Base-by-base conservation (phyloP, 2,329 filamentous ascomycete species). In the Dactylellina cionopaga region DNA sequence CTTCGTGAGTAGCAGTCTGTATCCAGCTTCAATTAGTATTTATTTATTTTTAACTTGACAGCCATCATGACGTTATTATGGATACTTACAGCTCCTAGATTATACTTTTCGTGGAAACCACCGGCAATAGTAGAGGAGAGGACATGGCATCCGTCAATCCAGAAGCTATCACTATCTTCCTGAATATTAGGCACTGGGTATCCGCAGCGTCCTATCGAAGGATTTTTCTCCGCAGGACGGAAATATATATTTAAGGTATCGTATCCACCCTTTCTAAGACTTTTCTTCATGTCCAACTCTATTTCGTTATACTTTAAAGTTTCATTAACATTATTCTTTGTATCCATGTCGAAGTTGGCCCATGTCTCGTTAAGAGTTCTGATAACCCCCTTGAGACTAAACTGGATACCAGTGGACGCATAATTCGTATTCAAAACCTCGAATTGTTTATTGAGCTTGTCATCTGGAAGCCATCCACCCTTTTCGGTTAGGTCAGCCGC, bases 311-410 rank as follows among this genome's bases (percentile, higher is more conserved):
- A n/a, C n/a, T n/a, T n/a, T n/a, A n/a, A n/a, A 43, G 74, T 52
- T 75, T 82, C 83, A 11, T 68, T 75, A n/a, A n/a, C n/a, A n/a
- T n/a, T n/a, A n/a, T n/a, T n/a, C n/a, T n/a, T n/a, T n/a, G n/a
- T n/a, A 27, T 58, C 62, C 3, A 39, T 31, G 41, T 29, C 41
- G 46, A 55, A 55, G 31, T 31, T 64, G 24, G 82, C 82, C 83
- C 83, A 86, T 75, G 78, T 77, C n/a, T 78, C 35, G 80, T 86
- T 85, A 75, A 84, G 77, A 24, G 84, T 84, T 74, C 80, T 81
- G 63, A 81, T 81, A 17, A 78, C 82, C 59, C 79, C 79, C 13
- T 80, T 78, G 39, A 84, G 80, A n/a, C 78, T 80, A 77, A 85
- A 86, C 0, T 76, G 76, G 75, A 85, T 80, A 52, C 80, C 80